These are phyloP conservation scores for Dalbergia cultrata DNA, from an alignment of 306 rosid genomes.

Conservation along the genomic window DNA sequence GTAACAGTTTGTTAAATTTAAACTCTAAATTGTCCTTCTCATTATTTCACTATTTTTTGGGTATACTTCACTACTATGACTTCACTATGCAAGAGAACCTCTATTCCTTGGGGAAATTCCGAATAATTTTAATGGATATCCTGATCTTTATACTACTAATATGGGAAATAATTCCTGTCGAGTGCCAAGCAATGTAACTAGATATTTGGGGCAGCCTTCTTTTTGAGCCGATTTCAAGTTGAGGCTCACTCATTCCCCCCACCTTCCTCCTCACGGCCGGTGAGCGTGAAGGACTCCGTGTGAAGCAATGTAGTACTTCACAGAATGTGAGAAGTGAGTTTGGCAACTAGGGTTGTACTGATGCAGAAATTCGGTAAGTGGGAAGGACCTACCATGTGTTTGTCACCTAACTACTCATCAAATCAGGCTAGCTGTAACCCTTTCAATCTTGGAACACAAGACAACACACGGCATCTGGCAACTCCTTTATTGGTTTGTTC, in stretches of 20 bases:
- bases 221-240: background rate
- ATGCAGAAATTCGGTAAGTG: background rate
- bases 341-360: background rate
- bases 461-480: background rate
- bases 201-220: background rate
- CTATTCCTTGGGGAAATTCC: too few species aligned
- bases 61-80: too few species aligned
- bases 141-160: background rate
- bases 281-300: background rate
- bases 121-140: background rate
- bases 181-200: background rate
- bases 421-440: background rate
- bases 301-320: background rate
- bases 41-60: too few species aligned
- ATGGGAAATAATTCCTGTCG: background rate
- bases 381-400: conserved; percentile 47
- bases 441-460: background rate
- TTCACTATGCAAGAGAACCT: too few species aligned
- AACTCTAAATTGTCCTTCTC: too few species aligned
- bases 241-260: background rate
- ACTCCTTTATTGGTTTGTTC: background rate
- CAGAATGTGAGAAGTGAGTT: background rate
- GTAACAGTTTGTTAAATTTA: too few species aligned
- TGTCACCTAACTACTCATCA: conserved; percentile 8
- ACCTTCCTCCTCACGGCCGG: background rate